Base-by-base conservation (phyloP, 1,139 yeast genomes). In the Sugiyamaella japonica region DNA sequence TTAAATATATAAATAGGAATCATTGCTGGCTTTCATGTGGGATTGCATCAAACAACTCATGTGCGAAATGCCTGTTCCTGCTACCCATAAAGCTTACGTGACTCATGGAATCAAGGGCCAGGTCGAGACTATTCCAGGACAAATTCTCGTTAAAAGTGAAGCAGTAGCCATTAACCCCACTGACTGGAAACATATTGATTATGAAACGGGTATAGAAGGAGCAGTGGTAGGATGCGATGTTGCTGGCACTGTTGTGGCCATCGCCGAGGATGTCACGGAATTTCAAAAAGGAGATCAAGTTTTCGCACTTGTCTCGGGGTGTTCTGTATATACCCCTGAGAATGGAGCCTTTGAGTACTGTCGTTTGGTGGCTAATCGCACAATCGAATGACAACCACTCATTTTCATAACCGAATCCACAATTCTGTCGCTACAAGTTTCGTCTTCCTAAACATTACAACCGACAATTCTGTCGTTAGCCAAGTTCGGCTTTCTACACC, bases 111-210 rank as follows among this genome's bases (percentile, higher is more conserved):
- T 31, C 28, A 50, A 48, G 13, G 59, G 54, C n/a, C 50, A 32
- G 2, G 48, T 59, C 29, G 37, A 55, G 28, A 48, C 46, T 10
- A 42, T 52, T 2, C 55, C 60, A 8, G 52, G 76, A 49, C 76
- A 76, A 61, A 64, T 85, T 8, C 68, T 86, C 40, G 67, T 87
- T 58, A 80, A 82, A 66, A 75, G 83, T 6, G 71, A 72, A 41
- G 85, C 91, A 1, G 77, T 70, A 52, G 90, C 89, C 3, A 76
- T 79, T 41, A 87, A 87, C 66, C 95, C 95, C 45, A 82, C 88
- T 12, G 95, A 87, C 66, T 85, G 86, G 86, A 85, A 84, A 63
- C 88, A 83, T 61, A 66, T 78, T 43, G 74, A 64, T 6, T 67
- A 55, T 50, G 64, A 72, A 7, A 62, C 73, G 56, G 79, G 77